Evolutionary conservation across 192 early-diverging fungal species (phyloP).

Genomic region (Umbelopsis sp.): DNA sequence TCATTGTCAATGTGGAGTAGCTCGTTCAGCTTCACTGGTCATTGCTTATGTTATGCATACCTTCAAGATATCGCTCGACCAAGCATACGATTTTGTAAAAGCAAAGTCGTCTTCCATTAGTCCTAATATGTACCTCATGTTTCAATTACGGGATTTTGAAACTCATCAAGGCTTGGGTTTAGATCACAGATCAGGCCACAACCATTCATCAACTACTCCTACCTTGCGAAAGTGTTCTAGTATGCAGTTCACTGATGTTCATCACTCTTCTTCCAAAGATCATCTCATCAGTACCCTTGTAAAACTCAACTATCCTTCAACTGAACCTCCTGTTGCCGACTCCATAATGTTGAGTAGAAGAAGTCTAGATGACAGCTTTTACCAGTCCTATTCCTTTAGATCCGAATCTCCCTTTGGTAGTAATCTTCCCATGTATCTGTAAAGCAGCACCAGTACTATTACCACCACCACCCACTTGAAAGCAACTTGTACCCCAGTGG

Average conservation of each 20-base stretch:
- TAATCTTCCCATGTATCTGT: slow-evolving; percentile 10
- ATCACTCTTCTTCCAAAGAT: not conserved
- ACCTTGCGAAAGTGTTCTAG: not conserved
- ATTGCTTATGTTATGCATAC: slow-evolving; percentile 90
- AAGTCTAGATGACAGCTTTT: slow-evolving; percentile 16
- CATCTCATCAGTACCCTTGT: not conserved
- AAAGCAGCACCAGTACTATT: not conserved
- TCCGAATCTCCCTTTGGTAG: not conserved
- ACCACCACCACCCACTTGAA: not conserved
- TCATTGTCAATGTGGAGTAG: slow-evolving; percentile 88
- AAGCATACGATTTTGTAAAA: slow-evolving; percentile 81
- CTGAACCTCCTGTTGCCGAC: not conserved
- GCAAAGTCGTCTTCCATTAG: slow-evolving; percentile 66
- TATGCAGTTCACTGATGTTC: not conserved
- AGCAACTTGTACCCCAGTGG: not conserved
- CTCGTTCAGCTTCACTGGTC: slow-evolving; percentile 82
- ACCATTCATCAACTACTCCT: not conserved
- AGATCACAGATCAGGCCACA: not conserved
- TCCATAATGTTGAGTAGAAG: not conserved
- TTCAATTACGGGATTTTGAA: slow-evolving; percentile 77
- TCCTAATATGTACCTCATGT: slow-evolving; percentile 83
- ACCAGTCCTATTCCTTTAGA: slow-evolving; percentile 7
- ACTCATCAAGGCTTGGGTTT: slow-evolving; percentile 19
- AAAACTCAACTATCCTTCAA: not conserved
- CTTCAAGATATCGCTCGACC: slow-evolving; percentile 49